These are phyloP conservation scores for Salix viminalis DNA, from an alignment of 345 rosid species.

Conservation along the genomic window DNA sequence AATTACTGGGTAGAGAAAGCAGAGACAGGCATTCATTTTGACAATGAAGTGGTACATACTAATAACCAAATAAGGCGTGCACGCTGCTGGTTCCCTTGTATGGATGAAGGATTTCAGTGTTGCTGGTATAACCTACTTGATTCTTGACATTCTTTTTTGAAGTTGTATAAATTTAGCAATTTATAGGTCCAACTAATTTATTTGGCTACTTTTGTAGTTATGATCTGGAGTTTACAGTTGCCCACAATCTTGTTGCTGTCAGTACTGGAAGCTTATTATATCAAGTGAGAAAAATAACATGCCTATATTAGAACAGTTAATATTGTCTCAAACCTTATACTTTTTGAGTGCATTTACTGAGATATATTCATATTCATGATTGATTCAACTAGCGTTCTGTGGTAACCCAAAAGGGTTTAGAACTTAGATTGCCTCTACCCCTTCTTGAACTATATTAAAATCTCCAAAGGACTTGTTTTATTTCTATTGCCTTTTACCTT, in stretches of 20 bases:
- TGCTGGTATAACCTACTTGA: slow-evolving; percentile 57
- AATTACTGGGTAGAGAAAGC: slow-evolving; percentile 86
- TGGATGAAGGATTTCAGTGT: slow-evolving; percentile 72
- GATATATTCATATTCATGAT: neutral
- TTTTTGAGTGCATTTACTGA: neutral
- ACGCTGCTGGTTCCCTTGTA: slow-evolving; percentile 95
- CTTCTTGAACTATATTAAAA: neutral
- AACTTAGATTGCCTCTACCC: neutral
- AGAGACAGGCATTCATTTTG: slow-evolving; percentile 88
- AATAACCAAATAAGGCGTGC: slow-evolving; percentile 92
- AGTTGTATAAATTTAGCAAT: neutral
- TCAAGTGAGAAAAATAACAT: slow-evolving; percentile 55
- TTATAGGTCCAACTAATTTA: neutral
- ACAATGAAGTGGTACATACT: slow-evolving; percentile 67
- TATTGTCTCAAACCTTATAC: neutral
- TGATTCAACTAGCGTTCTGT: neutral
- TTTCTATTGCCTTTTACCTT: neutral
- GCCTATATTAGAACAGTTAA: neutral
- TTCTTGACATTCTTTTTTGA: slow-evolving; percentile 7
- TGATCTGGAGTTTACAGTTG: slow-evolving; percentile 93
- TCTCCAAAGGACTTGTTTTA: neutral
- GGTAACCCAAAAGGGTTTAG: neutral
- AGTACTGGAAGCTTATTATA: slow-evolving; percentile 77
- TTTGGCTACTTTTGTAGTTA: slow-evolving; percentile 47
- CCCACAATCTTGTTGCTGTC: slow-evolving; percentile 83